Conservation (phyloP, 805 yeast genomes). For the Nakazawaea anatomiae region DNA sequence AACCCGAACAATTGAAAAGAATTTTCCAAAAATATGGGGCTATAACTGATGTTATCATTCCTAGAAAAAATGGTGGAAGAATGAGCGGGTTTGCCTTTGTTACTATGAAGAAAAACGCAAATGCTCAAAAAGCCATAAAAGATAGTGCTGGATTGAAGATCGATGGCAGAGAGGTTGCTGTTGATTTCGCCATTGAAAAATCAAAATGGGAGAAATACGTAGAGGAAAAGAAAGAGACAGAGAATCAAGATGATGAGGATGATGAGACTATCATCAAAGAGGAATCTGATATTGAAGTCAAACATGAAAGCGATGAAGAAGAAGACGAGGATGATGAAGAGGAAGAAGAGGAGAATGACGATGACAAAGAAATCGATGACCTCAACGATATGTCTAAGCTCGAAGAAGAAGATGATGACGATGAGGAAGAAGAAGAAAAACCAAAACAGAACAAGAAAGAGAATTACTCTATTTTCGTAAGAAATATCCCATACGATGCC, state of each 20-base stretch:
- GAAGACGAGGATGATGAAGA: constrained; percentile 23
- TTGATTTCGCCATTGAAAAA: constrained; percentile 89
- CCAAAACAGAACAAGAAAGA: constrained; percentile 57
- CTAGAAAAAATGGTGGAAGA: constrained; percentile 79
- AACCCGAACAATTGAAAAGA: constrained; percentile 64
- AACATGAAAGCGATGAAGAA: constrained; percentile 21
- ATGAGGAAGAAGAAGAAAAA: constrained; percentile 23
- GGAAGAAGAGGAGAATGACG: constrained; percentile 21
- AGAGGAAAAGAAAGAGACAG: constrained; percentile 35
- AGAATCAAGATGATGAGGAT: constrained; percentile 29
- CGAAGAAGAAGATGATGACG: constrained; percentile 27
- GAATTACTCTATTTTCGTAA: constrained; percentile 69
- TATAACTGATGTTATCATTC: constrained; percentile 84
- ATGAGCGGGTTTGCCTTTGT: constrained; percentile 96
- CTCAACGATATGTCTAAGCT: constrained; percentile 18
- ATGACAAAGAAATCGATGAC: constrained; percentile 19
- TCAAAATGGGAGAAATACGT: constrained; percentile 67
- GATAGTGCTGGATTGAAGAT: constrained; percentile 70
- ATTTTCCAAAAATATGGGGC: constrained; percentile 75
- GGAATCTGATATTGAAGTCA: constrained; percentile 26
- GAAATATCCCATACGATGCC: constrained; percentile 94
- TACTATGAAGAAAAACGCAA: constrained; percentile 71
- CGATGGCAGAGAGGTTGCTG: constrained; percentile 88
- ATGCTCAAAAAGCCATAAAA: constrained; percentile 79
- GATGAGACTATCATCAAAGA: constrained; percentile 26